Base-by-base conservation (phyloP, 2,329 filamentous ascomycete genomes). In the Pyrenophora seminiperda region DNA sequence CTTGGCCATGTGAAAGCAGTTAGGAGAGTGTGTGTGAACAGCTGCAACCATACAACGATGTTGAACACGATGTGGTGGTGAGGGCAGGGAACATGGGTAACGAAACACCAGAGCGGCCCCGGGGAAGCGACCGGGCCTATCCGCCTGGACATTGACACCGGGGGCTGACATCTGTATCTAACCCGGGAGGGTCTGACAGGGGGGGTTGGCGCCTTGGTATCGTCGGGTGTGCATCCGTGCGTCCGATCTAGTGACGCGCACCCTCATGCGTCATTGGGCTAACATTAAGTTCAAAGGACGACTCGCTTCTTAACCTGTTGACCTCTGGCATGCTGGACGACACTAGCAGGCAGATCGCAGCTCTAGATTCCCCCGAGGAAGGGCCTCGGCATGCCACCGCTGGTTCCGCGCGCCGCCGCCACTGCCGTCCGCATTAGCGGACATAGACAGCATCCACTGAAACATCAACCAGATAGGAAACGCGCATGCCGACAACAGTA, bases 391-490 rank as follows among this genome's bases (percentile, higher is more conserved):
- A 17, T 50, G 47, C 20, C 43, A 47, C 56, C 47, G 50, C 48
- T 51, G 41, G 41, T 52, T 50, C 53, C 56, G 53, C 51, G 50
- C 41, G 46, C 56, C 48, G 54, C 38, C 32, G 47, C 47, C 41
- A 53, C 30, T 38, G 42, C 37, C 42, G 47, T 31, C 43, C 37
- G 48, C 43, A 41, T 32, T 32, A 22, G 10, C 13, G 32, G 15
- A 33, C 41, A 36, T 27, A 22, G 41, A 37, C 45, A 37, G 29
- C 19, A 24, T 27, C 22, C 30, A 47, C 42, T 29, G 31, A 52
- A 36, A 45, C 22, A 46, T 49, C 39, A 20, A 49, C 33, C 15
- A 22, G 15, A 24, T 13, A 17, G 36, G 22, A 31, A 50, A 32
- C 15, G 30, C 19, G 31, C 24, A 27, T 27, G 2, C 24, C 24